Base-by-base conservation (phyloP, 2,329 filamentous ascomycete species). In the Exserohilum rostratum region DNA sequence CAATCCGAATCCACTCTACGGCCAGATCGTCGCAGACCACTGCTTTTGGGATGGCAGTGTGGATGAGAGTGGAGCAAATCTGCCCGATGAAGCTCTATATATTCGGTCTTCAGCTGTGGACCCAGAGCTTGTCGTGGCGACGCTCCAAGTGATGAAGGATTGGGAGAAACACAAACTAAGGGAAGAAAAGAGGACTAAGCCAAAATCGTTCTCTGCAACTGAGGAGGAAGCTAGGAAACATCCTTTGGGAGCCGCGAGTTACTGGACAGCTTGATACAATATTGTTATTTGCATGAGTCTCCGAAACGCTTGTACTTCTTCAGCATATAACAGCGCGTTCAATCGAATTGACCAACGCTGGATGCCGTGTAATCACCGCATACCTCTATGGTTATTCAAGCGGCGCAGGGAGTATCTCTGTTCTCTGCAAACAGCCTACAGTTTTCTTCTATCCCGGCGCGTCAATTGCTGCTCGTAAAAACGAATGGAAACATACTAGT, bases 21-120 rank as follows among this genome's bases (percentile, higher is more conserved):
- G 71, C 25, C 60, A 67, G 2, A 72, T 74, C n/a, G 66, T 73
- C 5, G 71, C 71, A 27, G 71, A 74, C 33, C 71, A 74, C 35
- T 59, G 68, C 2, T 73, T 66, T 42, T 73, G 69, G 70, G 70
- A 74, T 20, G 71, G 71, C 6, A 63, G 64, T 40, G 46, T 64
- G 1, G 57, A 65, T 7, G 31, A 55, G 7, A 40, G 15, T 15
- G 67, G 62, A 43, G 62, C 61, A 5, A 62, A 58, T 25, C 33
- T 67, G 1, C 71, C 71, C 0, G 70, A 72, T 39, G 70, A 74
- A 52, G 61, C 68, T 5, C 31, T 73, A 5, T 53, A 65, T 33
- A 67, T 74, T 22, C 66, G 70, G 7, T 66, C 62, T 9, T 27
- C 51, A 3, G 35, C 13, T 1, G 60, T 71, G 3, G 68, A 73